Conservation (phyloP, 768 basidiomycete genomes). For the Mycena capillaripes region DNA sequence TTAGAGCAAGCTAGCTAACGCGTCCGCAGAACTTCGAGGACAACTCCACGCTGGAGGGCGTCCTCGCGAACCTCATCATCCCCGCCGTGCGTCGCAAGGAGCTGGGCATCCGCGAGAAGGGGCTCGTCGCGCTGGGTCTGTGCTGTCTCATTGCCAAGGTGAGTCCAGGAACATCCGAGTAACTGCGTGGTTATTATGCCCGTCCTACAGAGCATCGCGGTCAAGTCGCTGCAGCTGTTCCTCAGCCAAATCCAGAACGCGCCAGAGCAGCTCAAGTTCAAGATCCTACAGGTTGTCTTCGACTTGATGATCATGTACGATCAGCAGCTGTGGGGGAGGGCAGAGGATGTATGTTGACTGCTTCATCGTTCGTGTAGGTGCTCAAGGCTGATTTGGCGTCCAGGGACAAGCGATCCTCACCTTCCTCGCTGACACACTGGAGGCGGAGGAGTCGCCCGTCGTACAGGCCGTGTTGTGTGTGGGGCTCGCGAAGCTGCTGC, state of each 20-base stretch:
- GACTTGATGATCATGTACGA: constrained; percentile 95
- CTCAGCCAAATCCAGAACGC: constrained; percentile 83
- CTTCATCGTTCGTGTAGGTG: not conserved
- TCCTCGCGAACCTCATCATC: constrained; percentile 88
- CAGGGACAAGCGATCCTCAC: constrained; percentile 57
- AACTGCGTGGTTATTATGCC: not conserved
- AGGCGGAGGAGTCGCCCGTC: constrained; percentile 78
- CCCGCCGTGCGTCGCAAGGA: constrained; percentile 94
- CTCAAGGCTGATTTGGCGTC: constrained; percentile 24
- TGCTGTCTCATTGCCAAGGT: constrained; percentile 90
- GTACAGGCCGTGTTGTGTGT: constrained; percentile 85
- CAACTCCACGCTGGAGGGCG: constrained; percentile 86
- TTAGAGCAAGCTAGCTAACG: constrained; percentile 20
- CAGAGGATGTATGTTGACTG: constrained; percentile 48
- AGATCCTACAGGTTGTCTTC: constrained; percentile 88
- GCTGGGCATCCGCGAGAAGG: constrained; percentile 82
- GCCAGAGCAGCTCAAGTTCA: constrained; percentile 81
- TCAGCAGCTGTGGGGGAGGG: constrained; percentile 74
- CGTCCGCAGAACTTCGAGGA: constrained; percentile 75
- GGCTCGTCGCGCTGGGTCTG: constrained; percentile 83
- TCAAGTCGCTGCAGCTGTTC: constrained; percentile 86
- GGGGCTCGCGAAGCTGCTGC: constrained; percentile 90
- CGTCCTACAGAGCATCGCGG: constrained; percentile 66
- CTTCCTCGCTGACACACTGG: constrained; percentile 63
- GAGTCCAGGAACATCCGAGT: not conserved